Evolutionary conservation across 331 rosid species (phyloP).

Genomic region (Phaseolus coccineus): DNA sequence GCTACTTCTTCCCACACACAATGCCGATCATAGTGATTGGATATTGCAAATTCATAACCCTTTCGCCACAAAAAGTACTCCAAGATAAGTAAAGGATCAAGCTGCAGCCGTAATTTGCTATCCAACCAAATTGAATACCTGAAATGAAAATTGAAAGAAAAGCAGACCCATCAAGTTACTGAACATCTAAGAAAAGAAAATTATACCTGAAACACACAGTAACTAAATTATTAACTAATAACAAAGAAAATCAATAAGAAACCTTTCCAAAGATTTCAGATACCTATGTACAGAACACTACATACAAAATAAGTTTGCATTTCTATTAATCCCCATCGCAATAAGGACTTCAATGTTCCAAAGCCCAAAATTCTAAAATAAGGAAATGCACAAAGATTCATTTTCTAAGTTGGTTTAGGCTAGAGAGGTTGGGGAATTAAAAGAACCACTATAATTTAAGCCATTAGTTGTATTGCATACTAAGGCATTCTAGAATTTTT

Average conservation of each 20-base stretch:
- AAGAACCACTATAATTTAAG: background rate
- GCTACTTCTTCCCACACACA: conserved; percentile 96
- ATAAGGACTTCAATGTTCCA: background rate
- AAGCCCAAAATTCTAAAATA: conserved; percentile 11
- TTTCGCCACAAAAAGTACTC: conserved; percentile 97
- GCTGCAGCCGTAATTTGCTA: conserved; percentile 91
- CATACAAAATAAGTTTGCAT: background rate
- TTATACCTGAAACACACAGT: background rate
- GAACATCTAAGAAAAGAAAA: conserved; percentile 6
- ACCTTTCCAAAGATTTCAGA: background rate
- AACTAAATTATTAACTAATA: background rate
- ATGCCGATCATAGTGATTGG: conserved; percentile 90
- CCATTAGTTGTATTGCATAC: background rate
- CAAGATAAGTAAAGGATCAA: conserved; percentile 85
- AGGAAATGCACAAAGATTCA: conserved; percentile 11
- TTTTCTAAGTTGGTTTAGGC: background rate
- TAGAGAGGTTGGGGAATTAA: background rate
- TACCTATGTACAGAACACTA: background rate
- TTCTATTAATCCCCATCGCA: background rate
- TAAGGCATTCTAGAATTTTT: background rate
- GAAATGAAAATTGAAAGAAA: conserved; percentile 44
- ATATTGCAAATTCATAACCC: conserved; percentile 86
- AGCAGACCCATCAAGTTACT: conserved; percentile 25
- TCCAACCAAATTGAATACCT: conserved; percentile 98
- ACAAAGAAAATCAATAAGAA: conserved; percentile 20